Evolutionary conservation across 2,329 filamentous ascomycete species (phyloP).

Genomic region (Trichoderma sp.): DNA sequence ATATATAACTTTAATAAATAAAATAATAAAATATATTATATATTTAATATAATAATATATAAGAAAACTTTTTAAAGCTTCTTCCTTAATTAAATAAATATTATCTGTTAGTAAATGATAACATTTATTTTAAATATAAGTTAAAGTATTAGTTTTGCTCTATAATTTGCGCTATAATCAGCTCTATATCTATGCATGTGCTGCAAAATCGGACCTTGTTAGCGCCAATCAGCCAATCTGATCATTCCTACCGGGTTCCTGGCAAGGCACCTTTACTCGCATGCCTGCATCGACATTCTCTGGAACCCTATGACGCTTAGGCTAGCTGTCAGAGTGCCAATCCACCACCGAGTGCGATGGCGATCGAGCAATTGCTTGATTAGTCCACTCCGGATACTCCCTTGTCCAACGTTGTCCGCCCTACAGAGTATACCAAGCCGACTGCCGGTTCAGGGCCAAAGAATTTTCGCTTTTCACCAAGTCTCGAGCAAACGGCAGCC

Average conservation of each 20-base stretch:
- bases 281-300: not conserved
- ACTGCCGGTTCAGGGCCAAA: constrained; percentile 27
- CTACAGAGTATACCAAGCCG: constrained; percentile 5
- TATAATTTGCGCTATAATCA: not conserved
- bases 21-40: too few relatives aligned
- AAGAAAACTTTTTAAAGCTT: too few relatives aligned
- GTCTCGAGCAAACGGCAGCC: constrained; percentile 29
- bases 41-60: too few relatives aligned
- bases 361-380: constrained; percentile 26
- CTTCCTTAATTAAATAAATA: too few relatives aligned
- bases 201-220: not conserved
- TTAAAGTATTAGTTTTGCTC: not conserved
- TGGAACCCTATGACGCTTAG: constrained; percentile 30
- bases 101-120: too few relatives aligned
- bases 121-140: too few relatives aligned
- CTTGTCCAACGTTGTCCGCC: not conserved
- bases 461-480: constrained; percentile 33
- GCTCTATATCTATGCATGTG: not conserved
- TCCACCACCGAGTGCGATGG: constrained; percentile 31
- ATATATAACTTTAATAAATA: too few relatives aligned
- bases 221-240: not conserved
- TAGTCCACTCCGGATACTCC: not conserved
- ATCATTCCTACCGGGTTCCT: not conserved
- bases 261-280: not conserved
- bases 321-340: constrained; percentile 30